These are phyloP conservation scores for Pseudocercospora pini-densiflorae DNA, from an alignment of 2,329 filamentous ascomycete species.

Conservation along the genomic window DNA sequence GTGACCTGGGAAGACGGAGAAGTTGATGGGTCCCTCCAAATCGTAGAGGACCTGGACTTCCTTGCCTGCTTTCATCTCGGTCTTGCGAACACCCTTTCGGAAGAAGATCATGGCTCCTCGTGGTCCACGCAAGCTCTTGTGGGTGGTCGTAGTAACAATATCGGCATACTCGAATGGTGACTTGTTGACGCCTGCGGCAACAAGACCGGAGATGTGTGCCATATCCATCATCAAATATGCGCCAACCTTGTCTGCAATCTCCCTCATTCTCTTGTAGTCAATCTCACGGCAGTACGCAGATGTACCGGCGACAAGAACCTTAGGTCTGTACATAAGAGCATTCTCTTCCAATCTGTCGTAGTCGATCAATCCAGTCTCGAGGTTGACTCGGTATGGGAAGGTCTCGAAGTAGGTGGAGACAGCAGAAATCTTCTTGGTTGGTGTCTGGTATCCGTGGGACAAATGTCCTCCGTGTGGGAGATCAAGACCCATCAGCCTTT, in stretches of 20 bases:
- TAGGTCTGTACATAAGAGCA: slow-evolving; percentile 89
- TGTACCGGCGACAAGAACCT: slow-evolving; percentile 94
- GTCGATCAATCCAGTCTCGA: slow-evolving; percentile 93
- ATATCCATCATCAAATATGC: slow-evolving; percentile 92
- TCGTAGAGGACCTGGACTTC: slow-evolving; percentile 77
- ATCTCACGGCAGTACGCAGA: slow-evolving; percentile 98
- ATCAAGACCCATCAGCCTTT: slow-evolving; percentile 95
- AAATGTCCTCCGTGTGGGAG: slow-evolving; percentile 95
- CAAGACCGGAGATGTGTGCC: slow-evolving; percentile 97
- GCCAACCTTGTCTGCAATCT: slow-evolving; percentile 91
- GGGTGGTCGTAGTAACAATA: slow-evolving; percentile 96
- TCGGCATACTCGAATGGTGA: slow-evolving; percentile 92
- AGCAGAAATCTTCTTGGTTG: slow-evolving; percentile 81
- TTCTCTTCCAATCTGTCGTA: slow-evolving; percentile 92
- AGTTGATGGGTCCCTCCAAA: slow-evolving; percentile 95
- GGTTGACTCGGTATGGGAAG: slow-evolving; percentile 89
- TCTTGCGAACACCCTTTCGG: slow-evolving; percentile 92
- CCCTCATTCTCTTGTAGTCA: slow-evolving; percentile 93
- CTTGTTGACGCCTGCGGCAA: slow-evolving; percentile 90
- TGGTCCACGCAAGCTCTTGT: slow-evolving; percentile 97
- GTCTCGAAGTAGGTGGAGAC: slow-evolving; percentile 99
- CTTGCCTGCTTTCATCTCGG: slow-evolving; percentile 89
- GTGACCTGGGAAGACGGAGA: slow-evolving; percentile 98
- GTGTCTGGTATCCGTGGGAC: slow-evolving; percentile 96
- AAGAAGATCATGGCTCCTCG: slow-evolving; percentile 99